phyloP scores from a whole-genome alignment of 1,139 yeast genomes.

The Ashbya aceris region DNA sequence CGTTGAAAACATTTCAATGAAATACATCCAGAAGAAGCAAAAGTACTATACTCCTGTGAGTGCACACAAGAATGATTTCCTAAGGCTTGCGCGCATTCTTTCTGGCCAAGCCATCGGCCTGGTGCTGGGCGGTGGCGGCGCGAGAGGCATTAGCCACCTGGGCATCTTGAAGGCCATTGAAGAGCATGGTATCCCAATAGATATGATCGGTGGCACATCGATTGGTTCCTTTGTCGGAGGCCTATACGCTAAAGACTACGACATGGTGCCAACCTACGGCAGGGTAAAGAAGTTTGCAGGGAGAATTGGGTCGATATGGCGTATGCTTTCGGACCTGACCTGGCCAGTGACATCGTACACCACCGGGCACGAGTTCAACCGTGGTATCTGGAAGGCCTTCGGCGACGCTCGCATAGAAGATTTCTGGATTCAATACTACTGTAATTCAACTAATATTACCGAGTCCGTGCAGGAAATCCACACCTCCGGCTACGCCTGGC shows the following conservation, averaged over 20 bases:
- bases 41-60: slow-evolving; percentile 39
- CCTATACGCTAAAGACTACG: slow-evolving; percentile 83
- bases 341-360: slow-evolving; percentile 91
- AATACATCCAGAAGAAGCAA: slow-evolving; percentile 21
- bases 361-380: slow-evolving; percentile 92
- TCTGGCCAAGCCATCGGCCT: slow-evolving; percentile 92
- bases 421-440: slow-evolving; percentile 82
- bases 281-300: slow-evolving; percentile 80
- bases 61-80: slow-evolving; percentile 76
- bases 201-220: slow-evolving; percentile 91
- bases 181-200: slow-evolving; percentile 88
- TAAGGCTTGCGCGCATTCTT: slow-evolving; percentile 76
- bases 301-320: slow-evolving; percentile 78
- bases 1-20: slow-evolving; percentile 29
- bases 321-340: slow-evolving; percentile 73
- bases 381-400: slow-evolving; percentile 93
- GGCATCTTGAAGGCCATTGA: slow-evolving; percentile 93
- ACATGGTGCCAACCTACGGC: slow-evolving; percentile 83
- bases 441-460: slow-evolving; percentile 94
- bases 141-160: slow-evolving; percentile 86
- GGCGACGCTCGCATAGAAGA: slow-evolving; percentile 92
- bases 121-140: slow-evolving; percentile 97
- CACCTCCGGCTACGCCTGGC: slow-evolving; percentile 87
- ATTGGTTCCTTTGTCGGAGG: slow-evolving; percentile 97
- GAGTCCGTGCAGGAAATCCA: slow-evolving; percentile 94